Evolutionary conservation across 2,329 filamentous ascomycete species (phyloP).

Genomic region (Hypoxylon sp.): DNA sequence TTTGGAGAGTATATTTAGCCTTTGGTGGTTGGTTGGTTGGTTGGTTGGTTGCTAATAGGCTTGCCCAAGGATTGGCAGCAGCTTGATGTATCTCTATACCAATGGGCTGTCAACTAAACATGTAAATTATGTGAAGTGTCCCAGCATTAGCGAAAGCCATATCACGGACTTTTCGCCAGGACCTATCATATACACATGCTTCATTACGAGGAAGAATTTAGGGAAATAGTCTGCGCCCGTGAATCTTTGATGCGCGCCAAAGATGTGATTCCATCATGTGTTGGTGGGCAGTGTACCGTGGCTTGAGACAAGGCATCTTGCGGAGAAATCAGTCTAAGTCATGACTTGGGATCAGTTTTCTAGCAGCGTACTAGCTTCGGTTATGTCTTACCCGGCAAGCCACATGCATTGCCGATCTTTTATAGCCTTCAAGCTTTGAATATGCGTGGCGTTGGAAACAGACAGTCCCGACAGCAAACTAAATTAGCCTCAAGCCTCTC

Average conservation of each 20-base stretch:
- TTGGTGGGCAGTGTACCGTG: background rate
- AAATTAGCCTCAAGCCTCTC: conserved; percentile 18
- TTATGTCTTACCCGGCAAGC: conserved; percentile 15
- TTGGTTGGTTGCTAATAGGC: background rate
- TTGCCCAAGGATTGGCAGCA: background rate
- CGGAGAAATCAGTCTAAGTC: conserved; percentile 14
- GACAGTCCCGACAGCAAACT: conserved; percentile 10
- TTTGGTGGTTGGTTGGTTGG: background rate
- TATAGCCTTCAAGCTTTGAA: conserved; percentile 4
- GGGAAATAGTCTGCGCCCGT: background rate
- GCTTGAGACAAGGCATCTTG: background rate
- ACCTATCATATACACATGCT: background rate
- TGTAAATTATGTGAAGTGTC: background rate
- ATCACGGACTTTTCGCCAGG: background rate
- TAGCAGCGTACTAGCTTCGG: conserved; percentile 5
- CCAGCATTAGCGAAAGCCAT: background rate
- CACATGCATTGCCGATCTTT: conserved; percentile 20
- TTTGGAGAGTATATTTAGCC: background rate
- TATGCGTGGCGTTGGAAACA: conserved; percentile 11
- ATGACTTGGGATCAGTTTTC: conserved; percentile 22
- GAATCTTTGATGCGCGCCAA: background rate
- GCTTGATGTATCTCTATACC: background rate
- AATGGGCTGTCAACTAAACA: background rate
- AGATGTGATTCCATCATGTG: background rate
- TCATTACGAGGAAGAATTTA: background rate